Base-by-base conservation (phyloP, 2,329 filamentous ascomycete species). In the Alternaria novae-zelandiae region DNA sequence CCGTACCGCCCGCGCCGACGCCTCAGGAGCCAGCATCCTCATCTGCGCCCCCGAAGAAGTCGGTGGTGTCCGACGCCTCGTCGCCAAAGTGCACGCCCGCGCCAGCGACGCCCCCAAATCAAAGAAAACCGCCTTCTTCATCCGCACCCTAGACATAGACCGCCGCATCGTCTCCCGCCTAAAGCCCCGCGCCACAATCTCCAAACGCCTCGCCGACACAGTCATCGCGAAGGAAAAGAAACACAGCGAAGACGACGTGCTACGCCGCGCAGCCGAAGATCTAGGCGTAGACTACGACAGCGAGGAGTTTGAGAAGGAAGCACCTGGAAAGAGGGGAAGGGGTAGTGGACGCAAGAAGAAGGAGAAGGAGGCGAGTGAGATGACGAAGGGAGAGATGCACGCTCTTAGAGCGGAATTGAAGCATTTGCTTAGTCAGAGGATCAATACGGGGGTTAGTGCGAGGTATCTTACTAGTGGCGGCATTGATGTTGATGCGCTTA, bases 41-140 rank as follows among this genome's bases (percentile, higher is more conserved):
- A 89, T 99, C 56, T 98, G 96, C 75, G 89, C 91, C 0, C 95
- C 96, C 0, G 95, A 98, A 63, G 96, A 99, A 82, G 93, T 97
- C 2, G 86, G 89, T 3, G 92, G 93, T 0, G 95, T 95, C 4
- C 87, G 93, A 8, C 87, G 95, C 17, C 86, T 99, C 1, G 90
- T 96, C 1, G 90, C 90, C 30, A 97, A 97, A 79, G 92, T 99
- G 0, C 96, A 98, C 78, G 89, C 90, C 1, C 64, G 83, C 82
- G 55, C 83, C 13, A 83, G 83, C 1, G 78, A 82, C 20, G 74
- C 78, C 2, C 71, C 77, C 44, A 86, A 87, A 67, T 82, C 81
- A 4, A 85, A 88, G 63, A 81, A 79, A n/a, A 77, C 79, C 4
- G 84, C 86, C 13, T 89, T 90, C 73, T 89, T 91, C 69, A 93